phyloP scores from a whole-genome alignment of 2,329 filamentous ascomycete genomes.

The Ceratocystis cacaofunesta region DNA sequence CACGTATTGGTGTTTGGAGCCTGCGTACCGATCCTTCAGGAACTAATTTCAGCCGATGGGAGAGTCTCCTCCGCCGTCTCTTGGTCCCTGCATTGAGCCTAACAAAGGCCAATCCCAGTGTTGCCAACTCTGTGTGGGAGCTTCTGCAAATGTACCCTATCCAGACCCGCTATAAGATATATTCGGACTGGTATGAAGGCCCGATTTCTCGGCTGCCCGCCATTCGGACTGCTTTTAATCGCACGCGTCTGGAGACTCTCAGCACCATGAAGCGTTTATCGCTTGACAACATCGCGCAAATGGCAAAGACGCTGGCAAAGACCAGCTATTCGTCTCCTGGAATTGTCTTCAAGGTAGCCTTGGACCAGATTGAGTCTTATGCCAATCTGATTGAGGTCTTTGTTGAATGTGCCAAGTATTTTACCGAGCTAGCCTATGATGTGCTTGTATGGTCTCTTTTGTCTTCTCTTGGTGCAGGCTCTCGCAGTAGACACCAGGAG shows the following conservation, averaged over 20 bases:
- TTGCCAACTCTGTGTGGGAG: slow-evolving; percentile 75
- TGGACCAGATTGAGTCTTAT: slow-evolving; percentile 85
- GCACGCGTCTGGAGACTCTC: slow-evolving; percentile 63
- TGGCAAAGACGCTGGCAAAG: slow-evolving; percentile 80
- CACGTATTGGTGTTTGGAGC: slow-evolving; percentile 70
- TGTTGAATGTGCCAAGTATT: slow-evolving; percentile 87
- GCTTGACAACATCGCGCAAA: slow-evolving; percentile 68
- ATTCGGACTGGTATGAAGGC: slow-evolving; percentile 83
- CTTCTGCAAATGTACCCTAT: slow-evolving; percentile 67
- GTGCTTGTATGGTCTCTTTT: slow-evolving; percentile 86
- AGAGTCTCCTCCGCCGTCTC: slow-evolving; percentile 65
- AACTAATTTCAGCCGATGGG: slow-evolving; percentile 63
- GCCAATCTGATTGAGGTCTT: slow-evolving; percentile 89
- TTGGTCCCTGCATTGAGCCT: slow-evolving; percentile 81
- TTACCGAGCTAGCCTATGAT: slow-evolving; percentile 83
- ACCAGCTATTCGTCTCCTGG: slow-evolving; percentile 84
- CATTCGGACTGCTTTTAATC: slow-evolving; percentile 63
- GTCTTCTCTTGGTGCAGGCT: slow-evolving; percentile 49
- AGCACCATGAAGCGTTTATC: slow-evolving; percentile 80
- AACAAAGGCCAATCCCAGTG: slow-evolving; percentile 67
- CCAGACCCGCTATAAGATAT: slow-evolving; percentile 68
- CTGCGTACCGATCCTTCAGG: slow-evolving; percentile 54
- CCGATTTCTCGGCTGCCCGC: slow-evolving; percentile 61
- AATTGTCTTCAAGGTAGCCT: slow-evolving; percentile 75
- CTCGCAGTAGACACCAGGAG: slow-evolving; percentile 47